Evolutionary conservation across 805 yeast genomes (phyloP), one percentile per base, ranked within the genome.

Genomic region (Wickerhamiella occidentalis): DNA sequence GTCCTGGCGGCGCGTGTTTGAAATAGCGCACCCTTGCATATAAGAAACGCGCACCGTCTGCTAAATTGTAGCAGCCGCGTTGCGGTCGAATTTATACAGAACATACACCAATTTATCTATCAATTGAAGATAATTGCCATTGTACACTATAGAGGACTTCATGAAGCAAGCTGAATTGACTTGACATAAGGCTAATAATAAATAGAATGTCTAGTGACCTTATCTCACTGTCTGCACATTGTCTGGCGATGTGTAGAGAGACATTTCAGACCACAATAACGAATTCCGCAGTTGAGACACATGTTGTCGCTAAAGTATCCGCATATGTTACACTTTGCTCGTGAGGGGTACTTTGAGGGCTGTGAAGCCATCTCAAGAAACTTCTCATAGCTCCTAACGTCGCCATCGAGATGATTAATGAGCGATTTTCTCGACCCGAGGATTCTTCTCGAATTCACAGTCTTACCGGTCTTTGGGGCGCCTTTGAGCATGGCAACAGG

Each of bases 401-500:
- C 74, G 47, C 69, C 74, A 48, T 69, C 74, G 37, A 67, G 57
- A 40, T 64, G 64, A 45, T 69, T 68, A 6, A 61, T 58, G 15
- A 69, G 54, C 1, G 68, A 60, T 51, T 68, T 69, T 40, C 61
- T 61, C 7, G 70, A 64, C 6, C 58, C 66, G 9, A 69, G 56
- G 11, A 70, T 62, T 40, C 68, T 61, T 9, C 71, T 54, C 2
- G 64, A 55, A 41, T 60, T 63, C 18, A 61, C 59, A 0, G 67
- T 61, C 35, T 55, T 57, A 19, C 62, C 62, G 1, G 55, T 49
- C 18, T 56, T 47, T 8, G 54, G 49, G 13, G 57, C 59, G 12
- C 60, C 61, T 30, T 58, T 56, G 12, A 56, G 45, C 47, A 56
- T 54, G 13, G 50, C 53, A 3, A 55, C 51, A 2, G 62, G 62